Evolutionary conservation across 2,329 filamentous ascomycete genomes (phyloP).

Genomic region (Penicillium concentricum): DNA sequence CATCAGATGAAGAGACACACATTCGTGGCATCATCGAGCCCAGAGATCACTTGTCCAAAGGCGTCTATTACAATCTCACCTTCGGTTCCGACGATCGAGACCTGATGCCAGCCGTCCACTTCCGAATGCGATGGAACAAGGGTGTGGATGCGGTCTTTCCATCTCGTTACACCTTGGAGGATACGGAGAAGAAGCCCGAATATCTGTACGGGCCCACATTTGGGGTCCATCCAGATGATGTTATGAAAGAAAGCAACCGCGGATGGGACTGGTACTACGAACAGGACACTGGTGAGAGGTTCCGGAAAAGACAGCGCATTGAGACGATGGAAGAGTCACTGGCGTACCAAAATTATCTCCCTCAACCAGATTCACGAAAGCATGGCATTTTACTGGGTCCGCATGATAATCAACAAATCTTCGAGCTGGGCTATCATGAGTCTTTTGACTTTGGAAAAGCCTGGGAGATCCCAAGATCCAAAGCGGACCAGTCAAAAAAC

Average conservation of each 20-base stretch:
- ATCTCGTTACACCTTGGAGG: constrained; percentile 40
- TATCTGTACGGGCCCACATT: constrained; percentile 45
- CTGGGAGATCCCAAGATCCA: constrained; percentile 34
- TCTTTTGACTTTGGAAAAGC: constrained; percentile 48
- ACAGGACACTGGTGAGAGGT: constrained; percentile 40
- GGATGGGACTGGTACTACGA: constrained; percentile 57
- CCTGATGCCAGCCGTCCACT: constrained; percentile 47
- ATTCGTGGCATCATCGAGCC: constrained; percentile 39
- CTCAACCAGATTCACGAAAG: constrained; percentile 28
- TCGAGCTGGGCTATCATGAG: constrained; percentile 43
- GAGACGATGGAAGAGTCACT: constrained; percentile 37
- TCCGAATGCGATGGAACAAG: constrained; percentile 51
- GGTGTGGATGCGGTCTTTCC: constrained; percentile 53
- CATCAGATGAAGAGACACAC: constrained; percentile 30
- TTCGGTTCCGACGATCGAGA: constrained; percentile 55
- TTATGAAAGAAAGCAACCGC: constrained; percentile 46
- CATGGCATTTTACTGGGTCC: constrained; percentile 54
- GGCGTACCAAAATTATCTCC: constrained; percentile 44
- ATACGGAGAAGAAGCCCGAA: constrained; percentile 26
- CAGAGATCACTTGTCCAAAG: constrained; percentile 41
- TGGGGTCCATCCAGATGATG: constrained; percentile 42
- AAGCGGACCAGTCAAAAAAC: constrained; percentile 4
- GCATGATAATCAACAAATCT: constrained; percentile 44
- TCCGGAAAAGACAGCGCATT: constrained; percentile 44
- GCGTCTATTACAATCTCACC: constrained; percentile 47